Evolutionary conservation across 2,329 filamentous ascomycete species (phyloP).

Genomic region (Grosmannia serpens): DNA sequence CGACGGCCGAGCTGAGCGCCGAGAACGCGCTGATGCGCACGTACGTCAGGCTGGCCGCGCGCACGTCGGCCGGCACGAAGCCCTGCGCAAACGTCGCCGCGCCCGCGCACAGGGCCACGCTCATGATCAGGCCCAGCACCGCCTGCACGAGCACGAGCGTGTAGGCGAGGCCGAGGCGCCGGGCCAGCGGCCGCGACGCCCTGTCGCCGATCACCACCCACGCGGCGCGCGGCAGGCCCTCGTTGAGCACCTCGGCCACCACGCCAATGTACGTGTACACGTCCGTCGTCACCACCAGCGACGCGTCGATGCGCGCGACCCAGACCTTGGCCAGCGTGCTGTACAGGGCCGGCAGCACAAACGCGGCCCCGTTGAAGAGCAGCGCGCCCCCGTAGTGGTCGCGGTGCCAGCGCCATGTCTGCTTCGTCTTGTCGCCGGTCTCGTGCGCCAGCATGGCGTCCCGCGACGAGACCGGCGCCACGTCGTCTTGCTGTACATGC

Average conservation of each 20-base stretch:
- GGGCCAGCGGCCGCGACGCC: slow-evolving; percentile 34
- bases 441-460: background rate
- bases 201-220: slow-evolving; percentile 60
- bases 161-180: slow-evolving; percentile 47
- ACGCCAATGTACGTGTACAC: slow-evolving; percentile 59
- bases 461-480: background rate
- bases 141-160: slow-evolving; percentile 52
- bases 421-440: background rate
- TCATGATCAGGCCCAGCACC: slow-evolving; percentile 46
- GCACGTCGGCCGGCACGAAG: slow-evolving; percentile 52
- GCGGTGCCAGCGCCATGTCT: slow-evolving; percentile 4
- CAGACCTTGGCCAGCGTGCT: slow-evolving; percentile 57
- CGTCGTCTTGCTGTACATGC: background rate
- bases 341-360: slow-evolving; percentile 56
- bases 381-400: slow-evolving; percentile 42
- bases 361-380: slow-evolving; percentile 50
- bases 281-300: slow-evolving; percentile 51
- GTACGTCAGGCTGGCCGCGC: slow-evolving; percentile 47
- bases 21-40: slow-evolving; percentile 54
- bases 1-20: slow-evolving; percentile 48
- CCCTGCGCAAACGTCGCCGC: slow-evolving; percentile 42
- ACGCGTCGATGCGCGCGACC: slow-evolving; percentile 56
- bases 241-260: slow-evolving; percentile 58
- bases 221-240: slow-evolving; percentile 56
- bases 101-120: slow-evolving; percentile 42